Percentiles rank a stretch among this genome's conserved stretches.
These are phyloP conservation scores for Claviceps sorghi DNA, from an alignment of 2,329 filamentous ascomycete genomes.

Conservation along the genomic window DNA sequence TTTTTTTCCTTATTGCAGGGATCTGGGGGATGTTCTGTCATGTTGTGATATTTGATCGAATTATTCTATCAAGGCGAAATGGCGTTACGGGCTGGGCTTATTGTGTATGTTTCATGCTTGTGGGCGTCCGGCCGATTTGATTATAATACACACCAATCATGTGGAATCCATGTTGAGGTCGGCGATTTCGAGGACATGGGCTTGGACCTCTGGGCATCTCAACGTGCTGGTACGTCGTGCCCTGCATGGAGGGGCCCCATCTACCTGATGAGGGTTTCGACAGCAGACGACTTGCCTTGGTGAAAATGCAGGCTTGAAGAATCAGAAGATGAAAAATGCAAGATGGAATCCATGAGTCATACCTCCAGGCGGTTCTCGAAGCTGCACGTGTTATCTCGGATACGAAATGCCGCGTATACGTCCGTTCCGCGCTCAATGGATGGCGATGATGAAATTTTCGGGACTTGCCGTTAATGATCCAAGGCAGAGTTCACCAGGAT, in stretches of 20 bases:
- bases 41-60: slow-evolving; percentile 5
- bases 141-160: slow-evolving; percentile 2
- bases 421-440: background rate
- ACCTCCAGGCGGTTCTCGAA: background rate
- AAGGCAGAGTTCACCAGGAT: too few species aligned
- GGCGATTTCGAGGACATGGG: background rate
- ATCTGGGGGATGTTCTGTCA: background rate
- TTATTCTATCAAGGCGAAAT: slow-evolving; percentile 17
- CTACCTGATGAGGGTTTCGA: too few species aligned
- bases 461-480: background rate
- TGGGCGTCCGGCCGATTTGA: slow-evolving; percentile 7
- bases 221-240: background rate
- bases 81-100: slow-evolving; percentile 22
- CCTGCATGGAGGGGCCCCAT: background rate
- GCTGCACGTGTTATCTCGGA: background rate
- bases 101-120: slow-evolving; percentile 13
- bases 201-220: background rate
- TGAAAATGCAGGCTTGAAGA: background rate
- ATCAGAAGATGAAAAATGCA: background rate
- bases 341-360: background rate
- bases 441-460: background rate
- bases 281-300: too few species aligned
- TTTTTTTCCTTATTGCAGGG: slow-evolving; percentile 1
- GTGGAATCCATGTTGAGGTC: background rate
- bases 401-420: too few species aligned